Conservation (phyloP, 306 rosid genomes). For the Senna tora region DNA sequence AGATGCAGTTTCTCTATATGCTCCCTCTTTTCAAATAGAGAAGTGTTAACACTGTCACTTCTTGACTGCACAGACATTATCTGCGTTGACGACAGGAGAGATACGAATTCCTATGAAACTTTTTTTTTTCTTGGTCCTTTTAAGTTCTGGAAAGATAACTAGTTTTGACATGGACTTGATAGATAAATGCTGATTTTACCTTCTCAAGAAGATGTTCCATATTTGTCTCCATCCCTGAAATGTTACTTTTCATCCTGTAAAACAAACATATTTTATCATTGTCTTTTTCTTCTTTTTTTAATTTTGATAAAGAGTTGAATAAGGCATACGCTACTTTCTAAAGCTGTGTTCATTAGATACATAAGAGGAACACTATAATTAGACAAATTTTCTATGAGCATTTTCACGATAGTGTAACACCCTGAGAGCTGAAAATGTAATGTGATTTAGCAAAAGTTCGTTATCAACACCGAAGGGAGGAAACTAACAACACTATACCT, state of each 20-base stretch:
- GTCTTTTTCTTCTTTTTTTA: not conserved
- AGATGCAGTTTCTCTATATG: constrained; percentile 85
- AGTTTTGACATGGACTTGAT: constrained; percentile 4
- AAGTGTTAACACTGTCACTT: constrained; percentile 84
- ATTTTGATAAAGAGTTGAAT: not conserved
- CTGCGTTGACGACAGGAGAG: constrained; percentile 47
- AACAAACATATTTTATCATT: not conserved
- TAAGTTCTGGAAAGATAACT: not conserved
- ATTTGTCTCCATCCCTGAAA: constrained; percentile 87
- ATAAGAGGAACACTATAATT: not conserved
- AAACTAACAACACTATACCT: constrained; percentile 41
- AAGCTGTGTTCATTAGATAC: not conserved
- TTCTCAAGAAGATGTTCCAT: constrained; percentile 94
- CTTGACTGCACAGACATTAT: constrained; percentile 92
- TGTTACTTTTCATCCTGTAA: constrained; percentile 90
- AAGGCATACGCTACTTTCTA: not conserved
- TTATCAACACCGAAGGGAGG: not conserved
- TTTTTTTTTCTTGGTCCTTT: not conserved
- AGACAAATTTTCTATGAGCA: not conserved
- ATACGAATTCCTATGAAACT: constrained; percentile 22
- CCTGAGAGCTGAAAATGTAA: not conserved
- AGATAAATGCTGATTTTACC: constrained; percentile 42
- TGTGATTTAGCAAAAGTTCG: not conserved
- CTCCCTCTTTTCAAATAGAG: constrained; percentile 84
- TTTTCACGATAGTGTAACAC: not conserved